Evolutionary conservation across 768 basidiomycete genomes (phyloP).

Genomic region (Boletus coccyginus): DNA sequence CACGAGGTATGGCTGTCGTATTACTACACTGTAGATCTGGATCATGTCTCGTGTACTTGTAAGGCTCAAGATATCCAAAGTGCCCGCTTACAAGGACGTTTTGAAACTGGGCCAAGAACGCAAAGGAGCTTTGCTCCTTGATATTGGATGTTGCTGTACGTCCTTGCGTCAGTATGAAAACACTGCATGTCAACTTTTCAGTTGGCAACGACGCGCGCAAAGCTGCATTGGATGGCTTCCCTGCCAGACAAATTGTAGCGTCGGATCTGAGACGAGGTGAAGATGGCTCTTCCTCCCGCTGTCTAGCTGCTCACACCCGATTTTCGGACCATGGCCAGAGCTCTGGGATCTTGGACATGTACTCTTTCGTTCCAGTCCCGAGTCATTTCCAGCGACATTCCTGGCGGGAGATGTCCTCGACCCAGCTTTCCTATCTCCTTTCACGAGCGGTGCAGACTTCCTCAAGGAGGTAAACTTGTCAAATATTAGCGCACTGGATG

Average conservation of each 20-base stretch:
- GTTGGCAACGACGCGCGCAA: conserved; percentile 43
- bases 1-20: conserved; percentile 7
- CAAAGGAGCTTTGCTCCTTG: conserved; percentile 38
- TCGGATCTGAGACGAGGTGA: conserved; percentile 40
- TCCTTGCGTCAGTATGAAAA: background rate
- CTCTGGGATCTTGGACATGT: conserved; percentile 64
- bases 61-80: conserved; percentile 21
- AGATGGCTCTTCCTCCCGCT: background rate
- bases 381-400: conserved; percentile 54
- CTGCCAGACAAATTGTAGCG: conserved; percentile 34
- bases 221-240: conserved; percentile 42
- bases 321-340: conserved; percentile 29
- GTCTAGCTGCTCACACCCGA: background rate
- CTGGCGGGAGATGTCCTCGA: conserved; percentile 55
- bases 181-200: conserved; percentile 6
- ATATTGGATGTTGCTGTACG: conserved; percentile 45
- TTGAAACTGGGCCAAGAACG: conserved; percentile 38
- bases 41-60: background rate
- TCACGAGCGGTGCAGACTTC: conserved; percentile 18
- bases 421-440: conserved; percentile 38
- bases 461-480: conserved; percentile 22
- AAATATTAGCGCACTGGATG: conserved; percentile 40
- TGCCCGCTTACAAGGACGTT: conserved; percentile 24
- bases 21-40: background rate
- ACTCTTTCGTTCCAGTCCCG: conserved; percentile 51